Percentiles rank a stretch among this genome's conserved stretches.
Evolutionary conservation across 2,329 filamentous ascomycete genomes (phyloP).

Genomic region (Verticillium albo-atrum): DNA sequence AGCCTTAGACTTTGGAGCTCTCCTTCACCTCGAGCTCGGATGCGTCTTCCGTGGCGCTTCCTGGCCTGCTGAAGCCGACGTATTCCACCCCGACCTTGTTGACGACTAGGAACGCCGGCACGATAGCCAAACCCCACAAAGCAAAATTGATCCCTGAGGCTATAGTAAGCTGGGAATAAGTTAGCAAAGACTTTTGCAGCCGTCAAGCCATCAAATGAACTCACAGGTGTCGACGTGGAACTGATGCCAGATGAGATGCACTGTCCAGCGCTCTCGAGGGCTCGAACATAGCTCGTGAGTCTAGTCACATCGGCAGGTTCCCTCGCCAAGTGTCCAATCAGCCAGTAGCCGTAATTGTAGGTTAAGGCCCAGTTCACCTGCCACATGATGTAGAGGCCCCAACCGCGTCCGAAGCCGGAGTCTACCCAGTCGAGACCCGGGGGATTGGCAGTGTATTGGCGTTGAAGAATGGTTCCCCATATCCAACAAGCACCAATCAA

Average conservation of each 20-base stretch:
- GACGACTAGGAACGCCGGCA: constrained; percentile 11
- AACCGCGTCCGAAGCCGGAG: constrained; percentile 16
- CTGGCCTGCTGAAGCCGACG: background rate
- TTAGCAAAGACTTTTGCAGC: background rate
- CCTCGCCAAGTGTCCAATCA: constrained; percentile 5
- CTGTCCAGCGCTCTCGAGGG: constrained; percentile 8
- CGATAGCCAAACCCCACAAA: constrained; percentile 8
- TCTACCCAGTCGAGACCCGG: constrained; percentile 13
- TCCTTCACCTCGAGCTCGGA: background rate
- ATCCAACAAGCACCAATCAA: constrained; percentile 15
- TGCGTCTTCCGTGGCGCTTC: background rate
- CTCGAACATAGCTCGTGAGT: constrained; percentile 5
- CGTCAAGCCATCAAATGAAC: background rate
- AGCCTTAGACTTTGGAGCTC: background rate
- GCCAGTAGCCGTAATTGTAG: constrained; percentile 9
- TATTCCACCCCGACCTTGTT: constrained; percentile 1
- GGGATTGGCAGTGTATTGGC: constrained; percentile 8
- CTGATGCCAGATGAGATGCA: constrained; percentile 8
- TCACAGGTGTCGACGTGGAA: constrained; percentile 7
- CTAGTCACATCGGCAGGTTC: constrained; percentile 6
- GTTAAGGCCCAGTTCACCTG: constrained; percentile 8
- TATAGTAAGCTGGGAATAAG: constrained; percentile 3
- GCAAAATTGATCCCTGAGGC: constrained; percentile 13
- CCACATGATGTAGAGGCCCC: constrained; percentile 17
- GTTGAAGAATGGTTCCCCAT: constrained; percentile 17